Percentiles rank a stretch among this genome's conserved stretches.
phyloP scores from a whole-genome alignment of 1,284 basidiomycete genomes.

The Leccinum solheimii region DNA sequence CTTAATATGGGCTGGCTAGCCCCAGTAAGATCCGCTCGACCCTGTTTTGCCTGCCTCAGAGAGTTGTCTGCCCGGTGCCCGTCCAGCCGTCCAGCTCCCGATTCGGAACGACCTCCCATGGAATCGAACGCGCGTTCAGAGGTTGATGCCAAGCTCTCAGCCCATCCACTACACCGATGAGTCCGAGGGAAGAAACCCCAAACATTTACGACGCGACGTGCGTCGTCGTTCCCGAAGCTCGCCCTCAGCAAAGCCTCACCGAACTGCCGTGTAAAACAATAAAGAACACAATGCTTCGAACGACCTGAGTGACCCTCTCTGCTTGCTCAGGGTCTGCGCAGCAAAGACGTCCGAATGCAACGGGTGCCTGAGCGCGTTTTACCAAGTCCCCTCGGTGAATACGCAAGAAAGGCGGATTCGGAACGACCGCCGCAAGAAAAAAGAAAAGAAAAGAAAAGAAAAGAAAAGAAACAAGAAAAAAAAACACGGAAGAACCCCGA shows the following conservation, averaged over 20 bases:
- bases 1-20: not conserved
- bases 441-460: not conserved
- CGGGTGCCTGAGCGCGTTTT: not conserved
- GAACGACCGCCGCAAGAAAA: not conserved
- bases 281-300: not conserved
- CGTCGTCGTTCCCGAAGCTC: not conserved
- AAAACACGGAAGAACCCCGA: not conserved
- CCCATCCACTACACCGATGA: not conserved
- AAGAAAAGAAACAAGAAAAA: not conserved
- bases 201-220: not conserved
- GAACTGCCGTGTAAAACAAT: not conserved
- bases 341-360: not conserved
- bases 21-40: not conserved
- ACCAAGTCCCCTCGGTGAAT: not conserved
- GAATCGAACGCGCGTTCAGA: not conserved
- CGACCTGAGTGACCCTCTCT: not conserved
- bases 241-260: not conserved
- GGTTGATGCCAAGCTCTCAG: not conserved
- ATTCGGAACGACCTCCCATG: not conserved
- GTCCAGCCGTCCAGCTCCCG: not conserved
- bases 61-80: not conserved
- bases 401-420: not conserved
- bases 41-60: not conserved
- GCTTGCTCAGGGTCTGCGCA: not conserved
- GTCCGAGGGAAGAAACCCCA: not conserved